Base-by-base conservation (phyloP, 176 grass and related monocot species). In the Pontederia paniculata region DNA sequence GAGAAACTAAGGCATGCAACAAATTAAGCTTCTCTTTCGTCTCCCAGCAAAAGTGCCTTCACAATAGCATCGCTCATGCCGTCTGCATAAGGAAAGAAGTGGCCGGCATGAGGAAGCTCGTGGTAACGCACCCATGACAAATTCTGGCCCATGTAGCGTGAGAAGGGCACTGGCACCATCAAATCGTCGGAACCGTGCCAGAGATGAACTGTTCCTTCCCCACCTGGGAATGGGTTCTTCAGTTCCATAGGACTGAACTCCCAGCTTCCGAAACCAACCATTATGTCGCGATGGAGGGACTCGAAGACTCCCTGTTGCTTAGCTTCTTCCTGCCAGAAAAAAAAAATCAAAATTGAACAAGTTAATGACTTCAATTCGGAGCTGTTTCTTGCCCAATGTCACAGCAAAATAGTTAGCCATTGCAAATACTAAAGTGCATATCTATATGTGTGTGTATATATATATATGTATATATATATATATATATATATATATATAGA, bases 161-260 rank as follows among this genome's bases (percentile, higher is more conserved):
- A 89, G 22, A 89, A 16, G 42, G 1, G 22, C 20, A 87, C 80
- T 5, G 91, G 82, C 77, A 97, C 86, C 46, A 87, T 84, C 11
- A 63, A 67, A 58, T 97, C 91, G 47, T 84, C 46, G 9, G 76
- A 66, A 45, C 82, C 86, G 21, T 97, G 91, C 91, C 91, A 97
- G 23, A 97, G 57, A 60, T 97, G 91, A 45, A 87, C 71, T 46
- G 66, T 71, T 8, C 76, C 82, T 60, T 96, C 82, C 22, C 57
- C 74, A 37, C 9, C 52, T 0, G 91, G 82, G 62, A 97, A 90
- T 19, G 91, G 91, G 66, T 89, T 55, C 43, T 86, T 52, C 51
- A 97, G 70, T 15, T 84, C 86, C 59, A 87, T 48, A 7, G 88
- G 88, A 66, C 79, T 80, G 69, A 81, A 83, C 6, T 78, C 71